These are phyloP conservation scores for Cyberlindnera maclurae DNA, from an alignment of 805 yeast genomes.

Conservation along the genomic window DNA sequence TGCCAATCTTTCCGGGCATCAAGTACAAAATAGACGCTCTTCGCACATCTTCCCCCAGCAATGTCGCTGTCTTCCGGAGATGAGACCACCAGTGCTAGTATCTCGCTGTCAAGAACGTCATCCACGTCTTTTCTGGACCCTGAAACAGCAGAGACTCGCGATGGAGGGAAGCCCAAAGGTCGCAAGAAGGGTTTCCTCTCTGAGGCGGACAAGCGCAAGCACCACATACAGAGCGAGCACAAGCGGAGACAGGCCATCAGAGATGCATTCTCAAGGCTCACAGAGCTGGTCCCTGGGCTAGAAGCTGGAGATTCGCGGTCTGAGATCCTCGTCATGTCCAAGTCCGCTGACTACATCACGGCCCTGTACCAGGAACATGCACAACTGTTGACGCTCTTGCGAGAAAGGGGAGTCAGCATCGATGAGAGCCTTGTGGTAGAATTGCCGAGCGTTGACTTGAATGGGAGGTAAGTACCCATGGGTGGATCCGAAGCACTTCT, in stretches of 20 bases:
- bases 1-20: no score
- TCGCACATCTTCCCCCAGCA: no score
- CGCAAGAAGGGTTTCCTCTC: constrained; percentile 21
- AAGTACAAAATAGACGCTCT: no score
- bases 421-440: constrained; percentile 5
- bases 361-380: constrained; percentile 44
- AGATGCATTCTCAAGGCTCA: constrained; percentile 71
- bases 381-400: constrained; percentile 35
- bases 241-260: constrained; percentile 82
- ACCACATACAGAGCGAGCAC: constrained; percentile 81
- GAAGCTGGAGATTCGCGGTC: constrained; percentile 67
- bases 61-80: no score
- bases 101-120: no score
- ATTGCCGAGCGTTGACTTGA: constrained; percentile 7
- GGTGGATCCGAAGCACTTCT: no score
- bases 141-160: no score
- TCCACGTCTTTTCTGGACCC: no score
- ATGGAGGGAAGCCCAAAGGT: constrained; percentile 4
- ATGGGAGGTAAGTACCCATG: no score
- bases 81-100: no score
- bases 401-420: constrained; percentile 24
- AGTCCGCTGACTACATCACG: constrained; percentile 50
- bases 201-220: constrained; percentile 43
- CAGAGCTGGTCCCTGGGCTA: constrained; percentile 67
- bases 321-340: constrained; percentile 66